A percentile compares a stretch with the other conserved stretches of the same genome.
Conservation (phyloP, 2,329 filamentous ascomycete genomes). For the Phaeoacremonium minimum region DNA sequence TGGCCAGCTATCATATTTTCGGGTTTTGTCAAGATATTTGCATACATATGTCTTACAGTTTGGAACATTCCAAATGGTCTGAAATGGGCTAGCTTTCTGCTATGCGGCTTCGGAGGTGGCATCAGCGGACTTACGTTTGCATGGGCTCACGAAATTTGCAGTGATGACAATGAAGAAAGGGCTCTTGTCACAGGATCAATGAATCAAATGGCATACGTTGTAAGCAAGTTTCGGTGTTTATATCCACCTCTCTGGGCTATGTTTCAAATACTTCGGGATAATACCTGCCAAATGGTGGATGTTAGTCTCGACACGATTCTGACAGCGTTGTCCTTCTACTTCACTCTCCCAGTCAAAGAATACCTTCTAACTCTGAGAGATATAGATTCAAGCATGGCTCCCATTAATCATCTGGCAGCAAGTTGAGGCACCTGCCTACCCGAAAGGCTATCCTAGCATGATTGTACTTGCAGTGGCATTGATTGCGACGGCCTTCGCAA, state of each 20-base stretch:
- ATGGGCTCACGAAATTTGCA: conserved; percentile 47
- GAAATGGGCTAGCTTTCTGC: conserved; percentile 61
- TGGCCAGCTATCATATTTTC: conserved; percentile 63
- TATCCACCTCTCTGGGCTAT: too few species aligned
- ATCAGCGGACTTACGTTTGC: conserved; percentile 41
- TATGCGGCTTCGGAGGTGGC: conserved; percentile 46
- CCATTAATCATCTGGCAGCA: conserved; percentile 64
- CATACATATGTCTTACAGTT: conserved; percentile 31
- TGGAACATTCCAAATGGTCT: conserved; percentile 45
- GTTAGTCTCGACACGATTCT: too few species aligned
- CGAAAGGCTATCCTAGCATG: conserved; percentile 56
- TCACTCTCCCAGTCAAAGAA: too few species aligned
- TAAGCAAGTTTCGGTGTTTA: too few species aligned
- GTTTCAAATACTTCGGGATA: too few species aligned
- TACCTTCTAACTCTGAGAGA: too few species aligned
- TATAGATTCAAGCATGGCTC: conserved; percentile 65
- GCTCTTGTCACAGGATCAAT: conserved; percentile 61
- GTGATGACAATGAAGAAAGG: conserved; percentile 56
- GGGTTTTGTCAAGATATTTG: conserved; percentile 35
- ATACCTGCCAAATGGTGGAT: too few species aligned
- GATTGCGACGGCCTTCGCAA: conserved; percentile 44
- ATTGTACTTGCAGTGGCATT: conserved; percentile 41
- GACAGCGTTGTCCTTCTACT: too few species aligned
- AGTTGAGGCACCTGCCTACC: conserved; percentile 55
- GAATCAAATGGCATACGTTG: conserved; percentile 69